Conservation (phyloP, 257 asterid species). For the Cruciata laevipes region DNA sequence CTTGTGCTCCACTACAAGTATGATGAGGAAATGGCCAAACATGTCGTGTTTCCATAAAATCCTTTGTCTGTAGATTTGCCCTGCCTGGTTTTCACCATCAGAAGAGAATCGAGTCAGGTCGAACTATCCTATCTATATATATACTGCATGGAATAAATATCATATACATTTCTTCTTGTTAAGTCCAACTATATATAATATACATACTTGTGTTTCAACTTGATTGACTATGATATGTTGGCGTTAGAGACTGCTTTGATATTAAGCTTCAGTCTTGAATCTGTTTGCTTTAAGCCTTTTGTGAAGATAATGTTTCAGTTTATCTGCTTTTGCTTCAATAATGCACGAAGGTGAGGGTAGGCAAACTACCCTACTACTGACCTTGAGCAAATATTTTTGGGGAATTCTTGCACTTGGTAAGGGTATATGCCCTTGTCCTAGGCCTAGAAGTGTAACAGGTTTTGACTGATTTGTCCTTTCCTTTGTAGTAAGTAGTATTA, state of each 20-base stretch:
- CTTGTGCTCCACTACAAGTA: too few relatives aligned
- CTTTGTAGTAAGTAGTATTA: too few relatives aligned
- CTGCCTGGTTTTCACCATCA: not conserved
- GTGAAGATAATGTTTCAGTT: not conserved
- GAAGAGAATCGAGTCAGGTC: too few relatives aligned
- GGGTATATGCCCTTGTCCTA: too few relatives aligned
- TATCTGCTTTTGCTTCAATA: not conserved
- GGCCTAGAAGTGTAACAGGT: too few relatives aligned
- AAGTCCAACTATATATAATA: not conserved
- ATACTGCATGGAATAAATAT: not conserved
- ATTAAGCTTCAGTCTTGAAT: too few relatives aligned
- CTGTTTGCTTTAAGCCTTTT: not conserved
- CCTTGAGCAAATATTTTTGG: not conserved
- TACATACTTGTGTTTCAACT: not conserved
- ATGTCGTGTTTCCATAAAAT: not conserved
- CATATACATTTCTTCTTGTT: not conserved
- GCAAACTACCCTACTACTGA: slow-evolving; percentile 3
- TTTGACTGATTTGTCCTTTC: too few relatives aligned
- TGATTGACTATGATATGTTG: not conserved
- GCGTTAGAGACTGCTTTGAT: not conserved
- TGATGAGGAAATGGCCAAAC: not conserved
- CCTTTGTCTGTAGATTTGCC: not conserved
- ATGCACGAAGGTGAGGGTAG: not conserved
- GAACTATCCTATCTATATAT: not conserved
- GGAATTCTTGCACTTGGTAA: too few relatives aligned